A percentile compares a stretch with the other conserved stretches of the same genome.
Conservation (phyloP, 495 filamentous ascomycete species). For the Neurospora africana region DNA sequence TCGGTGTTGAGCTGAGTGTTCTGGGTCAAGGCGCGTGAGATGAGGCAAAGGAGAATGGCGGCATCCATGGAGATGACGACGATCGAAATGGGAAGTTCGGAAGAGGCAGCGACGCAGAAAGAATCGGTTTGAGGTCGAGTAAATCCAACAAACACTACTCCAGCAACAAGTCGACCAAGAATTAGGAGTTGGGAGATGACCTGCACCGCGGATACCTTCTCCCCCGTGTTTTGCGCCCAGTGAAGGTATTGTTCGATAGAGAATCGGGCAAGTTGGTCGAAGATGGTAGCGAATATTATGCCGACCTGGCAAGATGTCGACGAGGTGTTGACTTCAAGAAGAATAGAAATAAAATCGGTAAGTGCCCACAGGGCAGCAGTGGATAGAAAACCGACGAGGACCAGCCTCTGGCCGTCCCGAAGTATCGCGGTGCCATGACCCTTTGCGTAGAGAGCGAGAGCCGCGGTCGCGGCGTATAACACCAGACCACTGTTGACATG, state of each 20-base stretch:
- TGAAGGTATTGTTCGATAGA: conserved; percentile 41
- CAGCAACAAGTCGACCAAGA: conserved; percentile 34
- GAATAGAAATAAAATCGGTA: conserved; percentile 35
- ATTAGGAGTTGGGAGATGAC: conserved; percentile 33
- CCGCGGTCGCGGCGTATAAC: conserved; percentile 40
- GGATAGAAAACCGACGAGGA: conserved; percentile 44
- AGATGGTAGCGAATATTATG: conserved; percentile 36
- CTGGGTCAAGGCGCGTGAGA: conserved; percentile 22
- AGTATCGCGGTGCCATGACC: conserved; percentile 39
- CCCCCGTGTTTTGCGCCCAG: conserved; percentile 32
- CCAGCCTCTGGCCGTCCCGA: conserved; percentile 52
- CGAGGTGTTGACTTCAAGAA: conserved; percentile 31
- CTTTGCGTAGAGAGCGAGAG: conserved; percentile 40
- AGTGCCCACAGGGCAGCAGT: conserved; percentile 42
- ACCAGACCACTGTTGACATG: conserved; percentile 33
- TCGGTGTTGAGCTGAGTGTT: conserved; percentile 2
- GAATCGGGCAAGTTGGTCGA: conserved; percentile 43
- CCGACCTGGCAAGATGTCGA: conserved; percentile 37
- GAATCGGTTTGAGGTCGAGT: conserved; percentile 38
- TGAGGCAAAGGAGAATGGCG: conserved; percentile 31
- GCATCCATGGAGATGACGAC: conserved; percentile 34
- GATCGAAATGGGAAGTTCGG: conserved; percentile 32
- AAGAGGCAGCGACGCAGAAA: conserved; percentile 38
- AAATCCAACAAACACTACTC: conserved; percentile 39
- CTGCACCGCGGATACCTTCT: conserved; percentile 16